Base-by-base conservation (phyloP, 306 rosid species). In the Elaeagnus macrophylla region DNA sequence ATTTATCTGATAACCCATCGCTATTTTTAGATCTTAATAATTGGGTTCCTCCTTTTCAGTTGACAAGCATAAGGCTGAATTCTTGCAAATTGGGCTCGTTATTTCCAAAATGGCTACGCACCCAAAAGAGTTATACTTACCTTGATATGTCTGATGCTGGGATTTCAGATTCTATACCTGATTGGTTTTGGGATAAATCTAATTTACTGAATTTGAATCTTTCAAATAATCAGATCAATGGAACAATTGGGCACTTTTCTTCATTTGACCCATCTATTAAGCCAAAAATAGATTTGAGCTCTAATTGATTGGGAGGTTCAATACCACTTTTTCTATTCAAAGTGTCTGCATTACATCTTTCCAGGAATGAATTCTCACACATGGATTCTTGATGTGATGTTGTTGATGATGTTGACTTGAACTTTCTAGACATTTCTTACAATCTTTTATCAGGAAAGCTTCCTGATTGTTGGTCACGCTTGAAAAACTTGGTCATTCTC, bases 1-100 rank as follows among this genome's bases (percentile, higher is more conserved):
- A 6, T 8, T 7, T 56, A 16, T 42, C 60, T 44, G 17, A 10
- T 6, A 69, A 56, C 50, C 6, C 38, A 0, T 42, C 62, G 2
- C 36, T 48, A 12, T 35, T 69, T 1, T 37, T 55, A 6, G n/a
- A 42, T 8, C 2, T 10, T 5, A 9, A 8, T 10, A 37, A 18
- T 9, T 69, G 64, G 64, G 10, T 69, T 7, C 67, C 58, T n/a
- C 67, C 67, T 0, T 62, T 62, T 5, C 20, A n/a, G 12, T 51
- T 62, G 50, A 5, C 0, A 12, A 0, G 2, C 10, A 47, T 62
- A 51, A 12, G 0, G 0, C 46, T 62, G n/a, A 25, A 10, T 6
- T 40, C 58, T n/a, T 52, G 59, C 52, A 53, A 53, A 6, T 41
- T 63, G 7, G 67, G 67, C 17, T 60, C 67, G 5, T 1, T 18